Evolutionary conservation across 129 eudicot genomes (phyloP).

Genomic region (Escallonia herrerae): DNA sequence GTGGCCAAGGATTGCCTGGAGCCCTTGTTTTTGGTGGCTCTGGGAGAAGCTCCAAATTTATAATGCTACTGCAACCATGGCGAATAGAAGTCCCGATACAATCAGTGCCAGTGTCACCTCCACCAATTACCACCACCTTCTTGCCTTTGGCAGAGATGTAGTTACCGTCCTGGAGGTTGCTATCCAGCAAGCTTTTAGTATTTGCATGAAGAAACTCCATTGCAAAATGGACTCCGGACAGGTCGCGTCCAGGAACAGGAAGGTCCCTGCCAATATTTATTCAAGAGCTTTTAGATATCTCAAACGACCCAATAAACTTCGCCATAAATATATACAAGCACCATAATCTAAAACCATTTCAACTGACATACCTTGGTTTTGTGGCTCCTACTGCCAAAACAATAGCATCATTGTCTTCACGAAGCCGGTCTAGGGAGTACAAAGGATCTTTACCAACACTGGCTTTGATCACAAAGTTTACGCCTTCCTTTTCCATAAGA

Average conservation of each 20-base stretch:
- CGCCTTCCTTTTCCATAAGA: slow-evolving; percentile 87
- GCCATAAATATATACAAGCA: too few species aligned
- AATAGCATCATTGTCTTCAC: slow-evolving; percentile 72
- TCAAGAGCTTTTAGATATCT: neutral
- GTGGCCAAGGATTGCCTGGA: slow-evolving; percentile 99
- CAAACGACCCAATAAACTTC: too few species aligned
- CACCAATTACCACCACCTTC: slow-evolving; percentile 96
- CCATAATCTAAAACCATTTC: neutral
- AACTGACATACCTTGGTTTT: slow-evolving; percentile 57
- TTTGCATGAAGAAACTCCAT: slow-evolving; percentile 99
- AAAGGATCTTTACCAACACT: slow-evolving; percentile 74
- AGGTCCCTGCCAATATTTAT: slow-evolving; percentile 66
- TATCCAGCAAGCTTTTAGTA: slow-evolving; percentile 89
- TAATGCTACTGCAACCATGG: slow-evolving; percentile 78
- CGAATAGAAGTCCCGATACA: slow-evolving; percentile 95
- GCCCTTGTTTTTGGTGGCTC: slow-evolving; percentile 91
- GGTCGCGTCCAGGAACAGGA: slow-evolving; percentile 93
- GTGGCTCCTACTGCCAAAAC: slow-evolving; percentile 90
- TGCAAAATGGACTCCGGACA: slow-evolving; percentile 93
- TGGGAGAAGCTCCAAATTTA: slow-evolving; percentile 94
- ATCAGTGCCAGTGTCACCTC: slow-evolving; percentile 99
- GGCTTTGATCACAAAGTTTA: slow-evolving; percentile 79
- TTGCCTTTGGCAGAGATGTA: slow-evolving; percentile 93
- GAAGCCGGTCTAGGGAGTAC: slow-evolving; percentile 64
- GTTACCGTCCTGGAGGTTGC: slow-evolving; percentile 84